phyloP scores from a whole-genome alignment of 139 green algal genomes.

The Klebsormidium nitens region DNA sequence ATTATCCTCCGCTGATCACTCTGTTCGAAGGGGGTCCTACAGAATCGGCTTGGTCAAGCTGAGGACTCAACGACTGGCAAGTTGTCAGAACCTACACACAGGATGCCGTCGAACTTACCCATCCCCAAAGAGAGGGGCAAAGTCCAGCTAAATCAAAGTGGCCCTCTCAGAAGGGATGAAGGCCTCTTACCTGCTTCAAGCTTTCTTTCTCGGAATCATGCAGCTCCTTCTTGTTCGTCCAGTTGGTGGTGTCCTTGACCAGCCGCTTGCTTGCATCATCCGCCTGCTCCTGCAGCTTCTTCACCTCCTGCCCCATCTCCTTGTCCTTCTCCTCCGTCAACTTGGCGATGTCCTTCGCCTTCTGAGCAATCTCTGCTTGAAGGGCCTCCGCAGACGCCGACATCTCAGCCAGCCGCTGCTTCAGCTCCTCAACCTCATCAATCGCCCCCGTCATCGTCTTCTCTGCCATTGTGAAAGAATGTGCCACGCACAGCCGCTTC shows the following conservation, averaged over 20 bases:
- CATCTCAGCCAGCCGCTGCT: constrained; percentile 36
- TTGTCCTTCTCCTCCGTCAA: constrained; percentile 56
- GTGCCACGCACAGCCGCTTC: constrained; percentile 75
- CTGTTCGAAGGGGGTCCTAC: no score
- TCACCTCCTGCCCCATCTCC: constrained; percentile 41
- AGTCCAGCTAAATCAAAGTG: no score
- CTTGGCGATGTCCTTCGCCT: constrained; percentile 42
- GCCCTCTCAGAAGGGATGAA: no score
- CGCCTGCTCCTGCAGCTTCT: constrained; percentile 44
- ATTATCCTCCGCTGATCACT: no score
- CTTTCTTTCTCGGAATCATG: constrained; percentile 17
- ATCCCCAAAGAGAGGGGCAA: no score
- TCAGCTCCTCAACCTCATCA: constrained; percentile 27
- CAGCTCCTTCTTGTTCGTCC: constrained; percentile 41
- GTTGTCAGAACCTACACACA: no score
- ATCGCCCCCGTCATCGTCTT: constrained; percentile 19
- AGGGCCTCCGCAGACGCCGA: background rate
- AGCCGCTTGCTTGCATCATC: constrained; percentile 60
- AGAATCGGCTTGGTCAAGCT: background rate
- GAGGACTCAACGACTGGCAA: no score
- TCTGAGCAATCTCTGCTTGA: constrained; percentile 30
- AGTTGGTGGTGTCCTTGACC: constrained; percentile 34
- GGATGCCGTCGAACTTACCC: no score
- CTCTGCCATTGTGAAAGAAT: constrained; percentile 62
- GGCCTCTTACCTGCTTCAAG: background rate